A percentile compares a stretch with the other conserved stretches of the same genome.
phyloP scores from a whole-genome alignment of 257 asterid genomes.

The Solanum piurae region DNA sequence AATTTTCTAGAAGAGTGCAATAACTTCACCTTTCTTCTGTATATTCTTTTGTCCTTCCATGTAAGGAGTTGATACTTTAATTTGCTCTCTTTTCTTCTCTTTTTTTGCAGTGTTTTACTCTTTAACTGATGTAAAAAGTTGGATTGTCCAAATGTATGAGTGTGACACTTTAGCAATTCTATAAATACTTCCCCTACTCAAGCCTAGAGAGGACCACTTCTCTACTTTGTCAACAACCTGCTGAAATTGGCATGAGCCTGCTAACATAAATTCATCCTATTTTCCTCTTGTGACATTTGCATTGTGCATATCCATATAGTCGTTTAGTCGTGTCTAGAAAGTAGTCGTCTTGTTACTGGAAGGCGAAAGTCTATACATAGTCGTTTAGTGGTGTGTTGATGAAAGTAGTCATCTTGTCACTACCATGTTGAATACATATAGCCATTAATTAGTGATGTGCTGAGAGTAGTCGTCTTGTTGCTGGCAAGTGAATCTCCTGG shows the following conservation, averaged over 20 bases:
- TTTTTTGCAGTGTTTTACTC: background rate
- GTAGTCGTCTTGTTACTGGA: background rate
- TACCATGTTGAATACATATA: background rate
- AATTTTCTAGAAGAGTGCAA: background rate
- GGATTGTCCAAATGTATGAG: background rate
- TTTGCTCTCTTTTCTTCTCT: too few relatives aligned
- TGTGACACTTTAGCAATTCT: background rate
- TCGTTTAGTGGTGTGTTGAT: background rate
- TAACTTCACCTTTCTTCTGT: background rate
- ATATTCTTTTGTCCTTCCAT: background rate
- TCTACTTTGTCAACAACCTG: background rate
- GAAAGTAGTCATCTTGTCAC: background rate
- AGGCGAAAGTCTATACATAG: background rate
- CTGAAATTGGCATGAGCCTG: background rate
- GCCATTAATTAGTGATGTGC: background rate
- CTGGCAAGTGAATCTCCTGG: background rate
- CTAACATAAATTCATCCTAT: background rate
- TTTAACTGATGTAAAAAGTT: background rate
- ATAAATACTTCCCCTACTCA: background rate
- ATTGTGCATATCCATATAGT: background rate
- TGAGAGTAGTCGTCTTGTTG: background rate
- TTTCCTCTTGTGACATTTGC: background rate
- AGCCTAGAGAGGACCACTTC: background rate
- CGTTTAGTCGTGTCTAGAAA: background rate
- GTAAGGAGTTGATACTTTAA: background rate